phyloP scores from a whole-genome alignment of 2,329 filamentous ascomycete species.

The Penicillium sp. region DNA sequence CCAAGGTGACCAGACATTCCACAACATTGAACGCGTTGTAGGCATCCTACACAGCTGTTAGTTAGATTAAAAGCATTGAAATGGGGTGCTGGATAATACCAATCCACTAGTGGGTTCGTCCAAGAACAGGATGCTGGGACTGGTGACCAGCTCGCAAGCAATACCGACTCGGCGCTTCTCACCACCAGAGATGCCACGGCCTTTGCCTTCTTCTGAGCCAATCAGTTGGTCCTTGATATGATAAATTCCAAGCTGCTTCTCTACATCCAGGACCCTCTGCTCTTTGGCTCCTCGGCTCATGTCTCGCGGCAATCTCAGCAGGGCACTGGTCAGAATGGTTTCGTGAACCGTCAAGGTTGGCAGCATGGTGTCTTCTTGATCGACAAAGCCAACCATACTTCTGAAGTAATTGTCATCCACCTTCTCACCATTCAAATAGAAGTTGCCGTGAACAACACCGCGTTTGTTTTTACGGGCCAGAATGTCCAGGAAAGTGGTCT shows the following conservation, averaged over 20 bases:
- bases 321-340: slow-evolving; percentile 89
- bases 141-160: slow-evolving; percentile 94
- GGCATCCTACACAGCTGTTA: slow-evolving; percentile 56
- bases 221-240: slow-evolving; percentile 93
- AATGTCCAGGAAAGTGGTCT: slow-evolving; percentile 95
- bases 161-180: slow-evolving; percentile 96
- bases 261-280: slow-evolving; percentile 84
- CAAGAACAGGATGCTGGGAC: slow-evolving; percentile 91
- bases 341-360: slow-evolving; percentile 95
- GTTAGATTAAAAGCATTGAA: background rate
- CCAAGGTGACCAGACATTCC: slow-evolving; percentile 88
- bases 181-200: slow-evolving; percentile 91
- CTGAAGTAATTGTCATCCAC: slow-evolving; percentile 79
- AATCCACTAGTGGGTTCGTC: slow-evolving; percentile 96
- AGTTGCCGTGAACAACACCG: slow-evolving; percentile 69
- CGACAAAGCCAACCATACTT: slow-evolving; percentile 90
- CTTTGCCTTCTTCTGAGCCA: slow-evolving; percentile 89
- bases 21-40: slow-evolving; percentile 98
- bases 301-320: slow-evolving; percentile 83
- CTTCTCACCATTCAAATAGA: slow-evolving; percentile 90
- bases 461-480: slow-evolving; percentile 95
- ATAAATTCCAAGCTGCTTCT: slow-evolving; percentile 90
- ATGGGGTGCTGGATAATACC: slow-evolving; percentile 18
- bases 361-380: slow-evolving; percentile 96
- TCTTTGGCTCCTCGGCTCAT: slow-evolving; percentile 88